These are phyloP conservation scores for Cyclocybe cylindracea DNA, from an alignment of 768 basidiomycete species.

Conservation along the genomic window DNA sequence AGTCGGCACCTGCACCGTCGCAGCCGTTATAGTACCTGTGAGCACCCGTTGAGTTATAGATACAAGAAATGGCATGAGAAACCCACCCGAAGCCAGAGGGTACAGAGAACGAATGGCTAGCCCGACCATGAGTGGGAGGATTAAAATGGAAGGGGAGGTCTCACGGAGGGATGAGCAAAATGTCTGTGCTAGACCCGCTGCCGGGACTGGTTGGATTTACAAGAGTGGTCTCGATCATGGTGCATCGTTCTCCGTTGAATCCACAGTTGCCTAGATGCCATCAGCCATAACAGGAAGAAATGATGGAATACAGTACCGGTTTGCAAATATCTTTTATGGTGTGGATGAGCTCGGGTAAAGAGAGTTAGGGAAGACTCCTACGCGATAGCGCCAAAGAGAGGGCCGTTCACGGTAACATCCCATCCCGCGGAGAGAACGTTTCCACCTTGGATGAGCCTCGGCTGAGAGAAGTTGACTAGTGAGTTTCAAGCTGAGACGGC, in stretches of 20 bases:
- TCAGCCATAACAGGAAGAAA: too few relatives aligned
- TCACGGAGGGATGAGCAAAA: slow-evolving; percentile 33
- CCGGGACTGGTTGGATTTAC: slow-evolving; percentile 30
- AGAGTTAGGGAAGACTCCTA: background rate
- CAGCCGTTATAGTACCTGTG: slow-evolving; percentile 43
- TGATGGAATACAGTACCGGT: too few relatives aligned
- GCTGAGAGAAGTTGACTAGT: slow-evolving; percentile 10
- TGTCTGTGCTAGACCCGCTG: slow-evolving; percentile 34
- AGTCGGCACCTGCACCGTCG: slow-evolving; percentile 39
- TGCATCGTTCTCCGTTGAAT: slow-evolving; percentile 37
- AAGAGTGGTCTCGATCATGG: slow-evolving; percentile 34
- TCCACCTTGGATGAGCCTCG: slow-evolving; percentile 22
- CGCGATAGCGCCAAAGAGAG: slow-evolving; percentile 29
- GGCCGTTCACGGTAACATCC: slow-evolving; percentile 26
- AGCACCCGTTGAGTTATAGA: too few relatives aligned
- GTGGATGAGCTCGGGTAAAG: background rate
- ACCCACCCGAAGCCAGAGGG: slow-evolving; percentile 31
- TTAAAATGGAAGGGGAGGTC: background rate
- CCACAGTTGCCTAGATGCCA: slow-evolving; percentile 33
- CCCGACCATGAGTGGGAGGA: slow-evolving; percentile 8
- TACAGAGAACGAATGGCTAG: slow-evolving; percentile 33
- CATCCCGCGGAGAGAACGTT: slow-evolving; percentile 28
- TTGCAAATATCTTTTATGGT: slow-evolving; percentile 2
- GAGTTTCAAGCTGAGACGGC: background rate
- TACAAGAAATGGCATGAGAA: slow-evolving; percentile 13